These are phyloP conservation scores for Pseudopediastrum boryanum DNA, from an alignment of 139 green algal species.

Conservation along the genomic window DNA sequence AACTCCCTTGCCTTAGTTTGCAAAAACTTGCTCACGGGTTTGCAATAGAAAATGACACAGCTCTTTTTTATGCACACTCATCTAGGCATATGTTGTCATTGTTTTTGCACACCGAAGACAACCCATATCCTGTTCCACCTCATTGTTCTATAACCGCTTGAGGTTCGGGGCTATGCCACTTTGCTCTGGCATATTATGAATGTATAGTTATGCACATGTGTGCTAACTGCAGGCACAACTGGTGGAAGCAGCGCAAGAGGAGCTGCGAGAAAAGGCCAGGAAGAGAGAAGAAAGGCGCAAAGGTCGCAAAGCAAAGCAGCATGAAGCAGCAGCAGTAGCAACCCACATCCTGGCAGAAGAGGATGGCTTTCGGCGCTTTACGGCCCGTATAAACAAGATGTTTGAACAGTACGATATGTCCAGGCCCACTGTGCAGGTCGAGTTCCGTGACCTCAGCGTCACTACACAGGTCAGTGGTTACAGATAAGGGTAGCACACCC, in stretches of 20 bases:
- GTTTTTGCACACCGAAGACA: too few species aligned
- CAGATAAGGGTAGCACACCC: too few species aligned
- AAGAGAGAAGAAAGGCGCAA: neutral
- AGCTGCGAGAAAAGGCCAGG: neutral
- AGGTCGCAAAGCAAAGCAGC: slow-evolving; percentile 7
- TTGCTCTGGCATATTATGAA: too few species aligned
- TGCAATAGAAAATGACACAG: too few species aligned
- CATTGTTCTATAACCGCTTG: too few species aligned
- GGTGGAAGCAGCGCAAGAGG: slow-evolving; percentile 14
- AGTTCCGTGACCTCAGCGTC: neutral
- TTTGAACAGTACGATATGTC: neutral
- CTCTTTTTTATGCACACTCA: too few species aligned
- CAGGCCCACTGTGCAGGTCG: slow-evolving; percentile 1
- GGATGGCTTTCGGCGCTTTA: neutral
- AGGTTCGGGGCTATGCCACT: too few species aligned
- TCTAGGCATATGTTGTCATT: too few species aligned
- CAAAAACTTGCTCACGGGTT: too few species aligned
- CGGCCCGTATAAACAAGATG: neutral
- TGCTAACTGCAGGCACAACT: slow-evolving; percentile 25
- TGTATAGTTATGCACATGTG: too few species aligned
- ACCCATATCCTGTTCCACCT: too few species aligned
- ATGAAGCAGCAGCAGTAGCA: slow-evolving; percentile 3
- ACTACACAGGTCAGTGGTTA: neutral
- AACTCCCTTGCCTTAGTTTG: too few species aligned
- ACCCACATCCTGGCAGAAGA: neutral